A percentile compares a stretch with the other conserved stretches of the same genome.
phyloP scores from a whole-genome alignment of 106 monocot genomes.

The Phalaenopsis equestris region DNA sequence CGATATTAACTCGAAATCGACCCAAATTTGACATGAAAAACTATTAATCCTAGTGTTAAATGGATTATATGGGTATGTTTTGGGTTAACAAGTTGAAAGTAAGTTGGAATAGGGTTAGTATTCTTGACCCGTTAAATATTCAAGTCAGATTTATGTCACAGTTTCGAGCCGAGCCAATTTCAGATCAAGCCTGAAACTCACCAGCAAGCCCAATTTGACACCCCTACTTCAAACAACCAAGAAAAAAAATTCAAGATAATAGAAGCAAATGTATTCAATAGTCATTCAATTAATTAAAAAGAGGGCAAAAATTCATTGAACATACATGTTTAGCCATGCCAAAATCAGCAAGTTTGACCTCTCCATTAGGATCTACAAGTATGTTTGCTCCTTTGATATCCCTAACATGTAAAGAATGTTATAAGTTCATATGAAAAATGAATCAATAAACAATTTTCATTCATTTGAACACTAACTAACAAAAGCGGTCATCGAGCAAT shows the following conservation, averaged over 20 bases:
- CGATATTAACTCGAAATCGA: too few relatives aligned
- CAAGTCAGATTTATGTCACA: too few relatives aligned
- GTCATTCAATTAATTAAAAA: neutral
- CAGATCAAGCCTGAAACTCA: too few relatives aligned
- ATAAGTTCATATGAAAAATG: neutral
- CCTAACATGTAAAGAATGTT: constrained; percentile 29
- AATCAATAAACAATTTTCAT: neutral
- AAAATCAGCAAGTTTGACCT: constrained; percentile 96
- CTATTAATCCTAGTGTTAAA: too few relatives aligned
- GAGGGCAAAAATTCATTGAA: neutral
- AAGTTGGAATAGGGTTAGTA: too few relatives aligned
- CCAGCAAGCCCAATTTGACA: too few relatives aligned
- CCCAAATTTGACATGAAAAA: too few relatives aligned
- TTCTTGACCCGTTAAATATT: too few relatives aligned
- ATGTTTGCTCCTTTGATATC: constrained; percentile 99
- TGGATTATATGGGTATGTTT: too few relatives aligned
- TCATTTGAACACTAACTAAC: neutral
- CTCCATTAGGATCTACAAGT: constrained; percentile 90
- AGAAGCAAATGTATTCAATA: neutral
- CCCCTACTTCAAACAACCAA: neutral
- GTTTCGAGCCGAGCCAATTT: too few relatives aligned
- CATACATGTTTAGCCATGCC: constrained; percentile 99
- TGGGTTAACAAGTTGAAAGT: too few relatives aligned
- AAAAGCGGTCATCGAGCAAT: neutral
- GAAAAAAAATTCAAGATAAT: neutral